Evolutionary conservation across 257 asterid genomes (phyloP).

Genomic region (Plantago ovata): DNA sequence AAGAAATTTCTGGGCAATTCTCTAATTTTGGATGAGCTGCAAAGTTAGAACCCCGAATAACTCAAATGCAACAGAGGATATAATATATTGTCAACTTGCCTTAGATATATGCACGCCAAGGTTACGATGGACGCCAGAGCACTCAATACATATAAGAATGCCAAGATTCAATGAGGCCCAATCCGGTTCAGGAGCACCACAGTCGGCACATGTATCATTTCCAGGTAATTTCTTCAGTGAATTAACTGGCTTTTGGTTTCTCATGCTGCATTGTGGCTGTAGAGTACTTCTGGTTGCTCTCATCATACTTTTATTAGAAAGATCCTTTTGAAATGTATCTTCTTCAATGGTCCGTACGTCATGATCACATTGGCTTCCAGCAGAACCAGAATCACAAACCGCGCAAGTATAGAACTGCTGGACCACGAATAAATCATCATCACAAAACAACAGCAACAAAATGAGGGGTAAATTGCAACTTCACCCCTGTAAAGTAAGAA

Average conservation of each 20-base stretch:
- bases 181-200: conserved; percentile 90
- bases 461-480: neutral
- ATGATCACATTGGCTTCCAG: conserved; percentile 44
- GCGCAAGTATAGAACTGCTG: conserved; percentile 57
- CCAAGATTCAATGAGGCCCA: conserved; percentile 98
- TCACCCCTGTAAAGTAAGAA: neutral
- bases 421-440: conserved; percentile 24
- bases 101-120: conserved; percentile 92
- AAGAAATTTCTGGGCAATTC: no score
- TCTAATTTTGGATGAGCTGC: no score
- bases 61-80: conserved; percentile 17
- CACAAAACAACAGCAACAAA: conserved; percentile 17
- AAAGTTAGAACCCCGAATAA: no score
- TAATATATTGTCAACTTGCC: conserved; percentile 56
- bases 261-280: conserved; percentile 37
- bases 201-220: conserved; percentile 93
- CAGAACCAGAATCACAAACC: conserved; percentile 46
- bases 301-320: conserved; percentile 42
- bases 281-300: conserved; percentile 59
- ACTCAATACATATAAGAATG: conserved; percentile 79
- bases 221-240: conserved; percentile 68
- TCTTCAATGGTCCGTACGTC: conserved; percentile 38
- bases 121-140: conserved; percentile 93
- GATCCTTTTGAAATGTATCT: conserved; percentile 42
- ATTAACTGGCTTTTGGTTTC: conserved; percentile 57